Base-by-base conservation (phyloP, 352 stramenopile genomes). In the Phytophthora vignae region DNA sequence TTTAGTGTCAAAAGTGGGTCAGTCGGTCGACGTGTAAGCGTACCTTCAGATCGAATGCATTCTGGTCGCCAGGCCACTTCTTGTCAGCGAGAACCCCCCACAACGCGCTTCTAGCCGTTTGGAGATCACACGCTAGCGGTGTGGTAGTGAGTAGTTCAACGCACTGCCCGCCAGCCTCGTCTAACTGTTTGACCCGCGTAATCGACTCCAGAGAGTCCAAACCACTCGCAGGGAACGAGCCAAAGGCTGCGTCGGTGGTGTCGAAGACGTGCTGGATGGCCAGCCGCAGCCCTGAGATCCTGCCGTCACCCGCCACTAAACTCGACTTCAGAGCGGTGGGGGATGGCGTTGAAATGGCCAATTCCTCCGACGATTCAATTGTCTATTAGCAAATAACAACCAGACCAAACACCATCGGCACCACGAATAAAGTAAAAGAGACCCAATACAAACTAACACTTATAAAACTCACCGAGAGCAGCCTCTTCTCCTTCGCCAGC, bases 111-210 rank as follows among this genome's bases (percentile, higher is more conserved):
- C 38, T 69, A 14, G 61, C 61, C 1, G 52, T 46, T 29, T 55
- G 17, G 6, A 69, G 25, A 2, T 46, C 40, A 56, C 61, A 69
- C 15, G 36, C 53, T 15, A 69, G 53, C 12, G 61, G 61, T 1
- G 61, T 69, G 1, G 61, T 57, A n/a, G 61, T 62, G 19, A 60
- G 27, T n/a, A 69, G 8, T 25, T 69, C 61, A 10, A 69, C 42
- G 40, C 22, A 56, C 15, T 53, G 38, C 22, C 61, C 61, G 2
- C 36, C 21, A 7, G 1, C 29, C 17, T 21, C 15, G 21, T 62
- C 42, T n/a, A 40, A 40, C 17, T 56, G 52, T 27, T 62, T 69
- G 8, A 62, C 38, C 29, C 61, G 52, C 29, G 36, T 57, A 7
- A 60, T 56, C 9, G 36, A 44, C 22, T 60, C 42, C 14, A 56